Evolutionary conservation across 148 eudicot species (phyloP).

Genomic region (Arbutus unedo): DNA sequence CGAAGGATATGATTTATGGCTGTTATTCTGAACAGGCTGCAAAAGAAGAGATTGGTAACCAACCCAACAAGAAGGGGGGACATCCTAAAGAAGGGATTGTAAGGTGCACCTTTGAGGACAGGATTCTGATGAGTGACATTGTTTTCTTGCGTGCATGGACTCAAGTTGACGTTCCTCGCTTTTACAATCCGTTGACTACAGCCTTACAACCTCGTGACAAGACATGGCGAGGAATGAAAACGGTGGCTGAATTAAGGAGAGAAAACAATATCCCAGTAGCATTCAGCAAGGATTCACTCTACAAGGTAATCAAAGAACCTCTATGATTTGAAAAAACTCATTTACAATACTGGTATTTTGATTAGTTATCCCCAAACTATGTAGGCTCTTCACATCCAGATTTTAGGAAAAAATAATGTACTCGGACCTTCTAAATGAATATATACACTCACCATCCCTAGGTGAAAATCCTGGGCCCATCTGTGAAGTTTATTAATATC

Average conservation of each 20-base stretch:
- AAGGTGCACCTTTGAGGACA: slow-evolving; percentile 97
- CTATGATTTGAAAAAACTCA: neutral
- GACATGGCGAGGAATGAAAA: slow-evolving; percentile 87
- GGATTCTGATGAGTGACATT: slow-evolving; percentile 85
- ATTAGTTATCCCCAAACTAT: neutral
- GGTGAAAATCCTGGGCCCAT: neutral
- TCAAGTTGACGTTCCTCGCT: slow-evolving; percentile 80
- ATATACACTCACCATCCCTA: neutral
- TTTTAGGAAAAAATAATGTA: neutral
- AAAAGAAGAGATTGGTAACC: slow-evolving; percentile 72
- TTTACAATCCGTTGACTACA: slow-evolving; percentile 80
- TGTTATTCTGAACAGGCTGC: slow-evolving; percentile 57
- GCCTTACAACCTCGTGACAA: slow-evolving; percentile 83
- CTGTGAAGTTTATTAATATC: slow-evolving; percentile 37
- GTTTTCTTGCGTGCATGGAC: slow-evolving; percentile 90
- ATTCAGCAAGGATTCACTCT: slow-evolving; percentile 75
- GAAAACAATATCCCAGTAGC: slow-evolving; percentile 64
- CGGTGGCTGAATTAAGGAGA: slow-evolving; percentile 80
- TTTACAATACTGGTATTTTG: neutral
- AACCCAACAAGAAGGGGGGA: slow-evolving; percentile 52
- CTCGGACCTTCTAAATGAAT: neutral
- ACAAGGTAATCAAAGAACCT: slow-evolving; percentile 45
- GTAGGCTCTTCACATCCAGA: neutral
- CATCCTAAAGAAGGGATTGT: slow-evolving; percentile 76
- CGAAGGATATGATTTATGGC: neutral